Percentiles rank a stretch among this genome's conserved stretches.
Evolutionary conservation across 2,329 filamentous ascomycete genomes (phyloP).

Genomic region (Moelleriella libera): DNA sequence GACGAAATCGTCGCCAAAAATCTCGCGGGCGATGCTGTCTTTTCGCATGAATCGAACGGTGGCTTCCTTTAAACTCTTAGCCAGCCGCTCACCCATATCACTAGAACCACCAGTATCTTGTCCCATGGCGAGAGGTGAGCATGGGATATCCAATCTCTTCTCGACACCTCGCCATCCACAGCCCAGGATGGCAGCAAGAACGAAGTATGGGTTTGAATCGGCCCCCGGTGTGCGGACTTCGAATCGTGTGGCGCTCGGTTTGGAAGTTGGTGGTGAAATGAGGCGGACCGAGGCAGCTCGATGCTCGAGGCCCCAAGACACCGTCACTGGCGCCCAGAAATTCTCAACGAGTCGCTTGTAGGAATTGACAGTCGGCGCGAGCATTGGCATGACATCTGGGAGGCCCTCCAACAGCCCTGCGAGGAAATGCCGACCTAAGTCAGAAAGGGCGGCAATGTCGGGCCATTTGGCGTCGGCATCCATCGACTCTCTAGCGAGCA

Average conservation of each 20-base stretch:
- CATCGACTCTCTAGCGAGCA: slow-evolving; percentile 59
- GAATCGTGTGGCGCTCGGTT: slow-evolving; percentile 75
- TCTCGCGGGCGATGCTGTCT: slow-evolving; percentile 80
- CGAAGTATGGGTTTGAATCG: slow-evolving; percentile 79
- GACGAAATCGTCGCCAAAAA: slow-evolving; percentile 90
- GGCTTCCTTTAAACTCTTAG: slow-evolving; percentile 76
- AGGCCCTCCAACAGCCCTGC: slow-evolving; percentile 80
- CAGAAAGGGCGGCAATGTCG: slow-evolving; percentile 69
- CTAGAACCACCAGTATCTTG: slow-evolving; percentile 60
- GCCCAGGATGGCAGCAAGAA: slow-evolving; percentile 73
- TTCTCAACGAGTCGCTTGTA: slow-evolving; percentile 98
- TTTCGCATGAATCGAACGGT: slow-evolving; percentile 62
- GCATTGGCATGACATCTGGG: slow-evolving; percentile 87
- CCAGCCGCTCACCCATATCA: slow-evolving; percentile 64
- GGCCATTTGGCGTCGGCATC: slow-evolving; percentile 60
- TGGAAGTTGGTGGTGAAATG: slow-evolving; percentile 77
- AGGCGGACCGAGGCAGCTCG: slow-evolving; percentile 82
- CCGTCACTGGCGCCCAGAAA: slow-evolving; percentile 96
- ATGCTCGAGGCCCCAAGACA: slow-evolving; percentile 94
- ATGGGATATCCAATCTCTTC: slow-evolving; percentile 73
- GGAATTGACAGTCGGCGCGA: slow-evolving; percentile 91
- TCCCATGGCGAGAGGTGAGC: slow-evolving; percentile 73
- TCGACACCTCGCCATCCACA: slow-evolving; percentile 85
- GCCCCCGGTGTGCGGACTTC: slow-evolving; percentile 91
- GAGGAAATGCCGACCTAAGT: slow-evolving; percentile 83